A percentile compares a stretch with the other conserved stretches of the same genome.
Conservation (phyloP, 2,329 filamentous ascomycete genomes). For the Calonectria leucothoes region DNA sequence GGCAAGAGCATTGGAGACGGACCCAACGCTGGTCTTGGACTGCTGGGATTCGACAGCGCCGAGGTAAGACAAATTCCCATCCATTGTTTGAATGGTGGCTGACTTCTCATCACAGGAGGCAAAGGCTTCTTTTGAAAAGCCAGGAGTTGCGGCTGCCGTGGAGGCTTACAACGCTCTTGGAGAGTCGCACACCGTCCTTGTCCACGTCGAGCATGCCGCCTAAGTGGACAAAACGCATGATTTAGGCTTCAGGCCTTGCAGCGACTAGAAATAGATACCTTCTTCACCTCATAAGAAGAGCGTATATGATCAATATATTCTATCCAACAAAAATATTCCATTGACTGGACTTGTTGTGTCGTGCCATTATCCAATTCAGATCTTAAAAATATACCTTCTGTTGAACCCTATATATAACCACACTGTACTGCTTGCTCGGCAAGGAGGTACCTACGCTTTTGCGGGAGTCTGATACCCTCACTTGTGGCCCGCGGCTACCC, state of each 20-base stretch:
- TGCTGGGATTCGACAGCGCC: slow-evolving; percentile 20
- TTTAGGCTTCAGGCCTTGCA: background rate
- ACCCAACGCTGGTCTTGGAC: background rate
- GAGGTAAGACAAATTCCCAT: background rate
- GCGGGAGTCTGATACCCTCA: too few species aligned
- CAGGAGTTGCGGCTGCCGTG: slow-evolving; percentile 12
- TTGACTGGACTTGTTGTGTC: background rate
- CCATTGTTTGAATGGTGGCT: background rate
- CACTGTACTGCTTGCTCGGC: too few species aligned
- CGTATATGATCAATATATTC: background rate
- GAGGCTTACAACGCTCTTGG: slow-evolving; percentile 13
- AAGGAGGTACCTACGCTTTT: too few species aligned
- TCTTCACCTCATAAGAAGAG: background rate
- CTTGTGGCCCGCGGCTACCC: too few species aligned
- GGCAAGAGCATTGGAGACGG: slow-evolving; percentile 16
- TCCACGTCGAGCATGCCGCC: background rate
- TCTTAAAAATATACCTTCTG: too few species aligned
- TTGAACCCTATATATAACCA: too few species aligned
- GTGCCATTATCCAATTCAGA: too few species aligned
- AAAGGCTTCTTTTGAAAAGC: slow-evolving; percentile 12
- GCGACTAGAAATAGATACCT: background rate
- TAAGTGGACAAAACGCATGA: background rate
- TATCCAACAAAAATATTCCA: background rate
- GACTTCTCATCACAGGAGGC: slow-evolving; percentile 5
- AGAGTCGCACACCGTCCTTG: slow-evolving; percentile 8